Evolutionary conservation across 768 basidiomycete genomes (phyloP).

Genomic region (Rhodotorula paludigena): DNA sequence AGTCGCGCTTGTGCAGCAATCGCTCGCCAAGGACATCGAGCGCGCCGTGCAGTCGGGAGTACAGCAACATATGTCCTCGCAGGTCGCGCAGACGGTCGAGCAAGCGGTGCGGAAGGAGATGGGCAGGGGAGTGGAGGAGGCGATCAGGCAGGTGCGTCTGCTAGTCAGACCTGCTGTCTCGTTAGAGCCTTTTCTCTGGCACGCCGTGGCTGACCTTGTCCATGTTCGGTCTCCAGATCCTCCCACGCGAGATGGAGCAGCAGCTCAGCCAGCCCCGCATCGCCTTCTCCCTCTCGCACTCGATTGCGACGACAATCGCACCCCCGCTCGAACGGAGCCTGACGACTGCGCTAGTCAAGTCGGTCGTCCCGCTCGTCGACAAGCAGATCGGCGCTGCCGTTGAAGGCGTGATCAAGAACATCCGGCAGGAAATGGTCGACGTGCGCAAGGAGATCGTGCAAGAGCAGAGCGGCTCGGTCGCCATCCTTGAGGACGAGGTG

Average conservation of each 20-base stretch:
- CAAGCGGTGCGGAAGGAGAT: constrained; percentile 74
- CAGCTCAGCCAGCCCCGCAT: constrained; percentile 70
- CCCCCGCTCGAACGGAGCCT: constrained; percentile 75
- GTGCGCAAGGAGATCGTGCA: constrained; percentile 73
- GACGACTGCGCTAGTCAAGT: constrained; percentile 64
- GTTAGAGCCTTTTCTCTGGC: too few relatives aligned
- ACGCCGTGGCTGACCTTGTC: background rate
- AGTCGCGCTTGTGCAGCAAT: constrained; percentile 81
- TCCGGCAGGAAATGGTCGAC: constrained; percentile 66
- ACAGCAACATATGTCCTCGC: too few relatives aligned
- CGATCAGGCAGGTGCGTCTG: constrained; percentile 63
- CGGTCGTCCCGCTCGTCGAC: constrained; percentile 71
- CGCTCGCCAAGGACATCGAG: constrained; percentile 75
- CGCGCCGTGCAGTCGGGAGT: constrained; percentile 82
- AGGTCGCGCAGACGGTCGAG: constrained; percentile 75
- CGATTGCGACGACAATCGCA: constrained; percentile 65
- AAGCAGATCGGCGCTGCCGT: constrained; percentile 71
- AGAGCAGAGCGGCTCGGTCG: constrained; percentile 74
- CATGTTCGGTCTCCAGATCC: constrained; percentile 52
- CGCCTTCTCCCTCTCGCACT: constrained; percentile 67
- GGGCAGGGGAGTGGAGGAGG: constrained; percentile 64
- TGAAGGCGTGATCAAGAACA: constrained; percentile 70
- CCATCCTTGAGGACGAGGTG: constrained; percentile 59
- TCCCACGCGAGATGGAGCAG: constrained; percentile 75
- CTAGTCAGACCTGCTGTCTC: too few relatives aligned